A percentile compares a stretch with the other conserved stretches of the same genome.
These are phyloP conservation scores for Eucalyptus marginata DNA, from an alignment of 345 rosid genomes.

Conservation along the genomic window DNA sequence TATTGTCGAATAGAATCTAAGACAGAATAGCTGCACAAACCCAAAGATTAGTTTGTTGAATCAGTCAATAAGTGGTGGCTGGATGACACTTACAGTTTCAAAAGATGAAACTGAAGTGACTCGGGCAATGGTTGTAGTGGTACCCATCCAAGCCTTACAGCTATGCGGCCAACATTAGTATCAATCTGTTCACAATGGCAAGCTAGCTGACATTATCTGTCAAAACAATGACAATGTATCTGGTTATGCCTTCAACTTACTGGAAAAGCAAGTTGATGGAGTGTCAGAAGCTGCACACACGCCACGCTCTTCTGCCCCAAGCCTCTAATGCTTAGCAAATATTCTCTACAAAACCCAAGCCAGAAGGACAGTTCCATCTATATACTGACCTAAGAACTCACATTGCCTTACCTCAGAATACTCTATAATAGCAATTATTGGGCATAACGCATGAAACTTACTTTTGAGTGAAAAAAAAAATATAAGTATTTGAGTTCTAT, in stretches of 20 bases:
- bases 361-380: neutral
- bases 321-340: conserved; percentile 71
- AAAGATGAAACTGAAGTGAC: conserved; percentile 89
- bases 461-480: neutral
- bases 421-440: neutral
- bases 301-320: conserved; percentile 90
- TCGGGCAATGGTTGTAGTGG: conserved; percentile 95
- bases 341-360: conserved; percentile 44
- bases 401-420: neutral
- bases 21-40: conserved; percentile 58
- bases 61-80: neutral
- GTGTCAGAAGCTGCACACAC: conserved; percentile 89
- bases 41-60: neutral
- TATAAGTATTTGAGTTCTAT: neutral
- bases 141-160: conserved; percentile 97
- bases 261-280: conserved; percentile 95
- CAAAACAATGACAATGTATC: neutral
- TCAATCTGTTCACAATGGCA: neutral
- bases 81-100: conserved; percentile 58
- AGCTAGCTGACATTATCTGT: neutral
- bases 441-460: neutral
- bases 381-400: neutral
- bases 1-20: conserved; percentile 88
- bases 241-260: conserved; percentile 24
- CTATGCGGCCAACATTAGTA: conserved; percentile 97